A percentile compares a stretch with the other conserved stretches of the same genome.
Conservation (phyloP, 768 basidiomycete genomes). For the Serpula lacrymans region DNA sequence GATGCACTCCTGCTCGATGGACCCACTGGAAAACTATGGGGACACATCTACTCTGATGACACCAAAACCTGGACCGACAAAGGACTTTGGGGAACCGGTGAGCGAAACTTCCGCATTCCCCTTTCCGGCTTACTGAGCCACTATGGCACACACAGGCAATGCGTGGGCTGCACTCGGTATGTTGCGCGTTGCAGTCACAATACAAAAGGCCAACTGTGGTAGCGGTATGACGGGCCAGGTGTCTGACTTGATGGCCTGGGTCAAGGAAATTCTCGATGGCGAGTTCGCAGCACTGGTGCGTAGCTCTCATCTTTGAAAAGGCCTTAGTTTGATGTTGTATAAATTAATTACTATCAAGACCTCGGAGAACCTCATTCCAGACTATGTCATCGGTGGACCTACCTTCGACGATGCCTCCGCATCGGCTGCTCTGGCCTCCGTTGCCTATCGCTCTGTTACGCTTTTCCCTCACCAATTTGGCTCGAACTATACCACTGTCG, state of each 20-base stretch:
- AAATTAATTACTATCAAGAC: constrained; percentile 15
- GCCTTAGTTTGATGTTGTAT: not conserved
- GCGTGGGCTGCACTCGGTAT: constrained; percentile 43
- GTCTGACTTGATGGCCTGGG: constrained; percentile 29
- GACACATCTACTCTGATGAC: constrained; percentile 25
- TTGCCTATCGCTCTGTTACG: constrained; percentile 21
- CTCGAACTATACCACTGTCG: constrained; percentile 25
- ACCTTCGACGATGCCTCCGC: constrained; percentile 35
- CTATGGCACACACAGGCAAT: constrained; percentile 23
- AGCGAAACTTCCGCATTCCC: not conserved
- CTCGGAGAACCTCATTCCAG: constrained; percentile 29
- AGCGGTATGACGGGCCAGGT: constrained; percentile 26
- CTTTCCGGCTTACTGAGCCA: not conserved
- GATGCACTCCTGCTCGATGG: constrained; percentile 26
- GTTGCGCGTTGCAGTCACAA: constrained; percentile 36
- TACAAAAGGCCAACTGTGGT: constrained; percentile 25
- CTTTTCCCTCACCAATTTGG: constrained; percentile 30
- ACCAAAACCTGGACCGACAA: constrained; percentile 10
- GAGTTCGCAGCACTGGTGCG: constrained; percentile 37
- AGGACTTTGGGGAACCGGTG: constrained; percentile 36
- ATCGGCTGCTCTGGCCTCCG: constrained; percentile 24
- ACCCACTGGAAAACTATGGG: constrained; percentile 33
- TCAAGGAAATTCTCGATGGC: constrained; percentile 47
- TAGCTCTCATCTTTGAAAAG: not conserved
- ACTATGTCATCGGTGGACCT: constrained; percentile 30